Percentiles rank a stretch among this genome's conserved stretches.
Conservation (phyloP, 805 yeast genomes). For the Hanseniaspora valbyensis region DNA sequence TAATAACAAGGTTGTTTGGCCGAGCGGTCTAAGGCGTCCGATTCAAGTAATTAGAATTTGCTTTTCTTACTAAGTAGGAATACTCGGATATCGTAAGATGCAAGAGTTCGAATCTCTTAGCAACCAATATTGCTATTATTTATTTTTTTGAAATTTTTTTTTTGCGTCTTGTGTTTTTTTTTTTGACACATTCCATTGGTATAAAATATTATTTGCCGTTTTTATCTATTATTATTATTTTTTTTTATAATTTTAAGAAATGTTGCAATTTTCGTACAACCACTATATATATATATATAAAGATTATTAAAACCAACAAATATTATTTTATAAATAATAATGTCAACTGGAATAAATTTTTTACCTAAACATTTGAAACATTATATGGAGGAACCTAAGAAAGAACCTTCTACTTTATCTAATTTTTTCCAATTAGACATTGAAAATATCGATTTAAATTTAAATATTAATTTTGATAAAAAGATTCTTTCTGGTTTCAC, state of each 20-base stretch:
- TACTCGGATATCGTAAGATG: constrained; percentile 17
- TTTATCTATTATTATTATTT: neutral
- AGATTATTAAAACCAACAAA: no score
- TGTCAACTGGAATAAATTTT: constrained; percentile 4
- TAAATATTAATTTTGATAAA: constrained; percentile 45
- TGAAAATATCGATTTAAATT: constrained; percentile 39
- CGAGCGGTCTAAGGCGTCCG: constrained; percentile 17
- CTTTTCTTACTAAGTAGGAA: constrained; percentile 11
- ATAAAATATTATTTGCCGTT: neutral
- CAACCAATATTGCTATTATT: constrained; percentile 9
- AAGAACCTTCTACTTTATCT: constrained; percentile 70
- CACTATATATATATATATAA: no score
- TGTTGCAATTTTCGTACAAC: no score
- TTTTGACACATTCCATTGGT: no score
- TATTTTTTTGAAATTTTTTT: neutral
- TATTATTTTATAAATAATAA: neutral
- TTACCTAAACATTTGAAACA: constrained; percentile 11
- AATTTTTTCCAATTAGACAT: constrained; percentile 48
- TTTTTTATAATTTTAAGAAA: neutral
- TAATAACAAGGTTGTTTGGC: constrained; percentile 15
- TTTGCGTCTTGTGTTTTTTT: neutral
- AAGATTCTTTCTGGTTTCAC: constrained; percentile 48
- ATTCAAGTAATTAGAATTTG: constrained; percentile 16
- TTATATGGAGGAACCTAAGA: constrained; percentile 6
- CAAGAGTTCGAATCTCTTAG: constrained; percentile 17